Base-by-base conservation (phyloP, 2,329 filamentous ascomycete genomes). In the Talaromyces sp. region DNA sequence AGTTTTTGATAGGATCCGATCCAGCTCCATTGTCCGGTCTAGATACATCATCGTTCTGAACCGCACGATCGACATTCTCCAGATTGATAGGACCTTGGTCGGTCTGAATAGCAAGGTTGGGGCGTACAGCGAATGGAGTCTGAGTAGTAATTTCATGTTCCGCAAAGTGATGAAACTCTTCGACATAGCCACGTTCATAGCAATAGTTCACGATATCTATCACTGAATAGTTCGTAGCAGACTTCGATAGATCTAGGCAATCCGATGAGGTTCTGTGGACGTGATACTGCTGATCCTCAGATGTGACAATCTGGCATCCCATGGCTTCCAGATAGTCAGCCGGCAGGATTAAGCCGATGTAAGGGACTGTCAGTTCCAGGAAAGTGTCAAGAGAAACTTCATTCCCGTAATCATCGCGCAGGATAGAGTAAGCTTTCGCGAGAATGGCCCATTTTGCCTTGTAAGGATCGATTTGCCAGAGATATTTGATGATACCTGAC, bases 341-440 rank as follows among this genome's bases (percentile, higher is more conserved):
- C 22, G 81, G 79, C 25, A 75, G 67, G 55, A 81, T 70, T 59
- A 85, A 74, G 27, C 77, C 75, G 69, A 85, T 80, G 58, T 78
- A 70, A 52, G 78, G 77, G 61, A 78, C 78, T 54, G 76, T 77
- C 62, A 81, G 65, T 17, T 65, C 63, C 53, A 85, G 74, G 70
- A 83, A 85, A 10, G 74, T 69, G 55, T 80, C 75, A 42, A 85
- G 73, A 52, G 79, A 74, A 27, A 81, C 77, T 33, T 77, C 73
- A 25, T 73, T 70, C 64, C 80, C 79, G 66, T 81, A 80, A 52
- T 79, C 73, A 66, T 84, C 82, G 55, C 82, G 79, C 55, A 84
- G 75, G 63, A 78, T 76, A 33, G 82, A 85, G 75, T 83, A 85
- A 19, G 82, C 80, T 67, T 83, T 83, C 55, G 82, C 80, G 61